phyloP scores from a whole-genome alignment of 169 alveolate genomes.

The Hammondia hammondi region DNA sequence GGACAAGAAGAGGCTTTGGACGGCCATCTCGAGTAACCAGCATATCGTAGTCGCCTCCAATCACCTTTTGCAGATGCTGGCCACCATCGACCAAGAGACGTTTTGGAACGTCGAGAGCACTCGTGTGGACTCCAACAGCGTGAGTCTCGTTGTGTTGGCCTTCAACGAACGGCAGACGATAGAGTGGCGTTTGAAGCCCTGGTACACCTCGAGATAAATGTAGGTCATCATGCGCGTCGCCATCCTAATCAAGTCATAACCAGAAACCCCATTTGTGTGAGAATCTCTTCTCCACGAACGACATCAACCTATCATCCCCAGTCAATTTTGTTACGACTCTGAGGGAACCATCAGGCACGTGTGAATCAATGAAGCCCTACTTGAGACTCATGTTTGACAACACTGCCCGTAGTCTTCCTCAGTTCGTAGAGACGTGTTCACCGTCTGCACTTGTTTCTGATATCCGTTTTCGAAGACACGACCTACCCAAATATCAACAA shows the following conservation, averaged over 20 bases:
- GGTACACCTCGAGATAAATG: conserved; percentile 51
- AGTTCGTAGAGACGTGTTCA: too few relatives aligned
- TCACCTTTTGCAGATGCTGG: not conserved
- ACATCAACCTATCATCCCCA: not conserved
- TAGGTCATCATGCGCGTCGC: conserved; percentile 51
- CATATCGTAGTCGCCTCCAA: conserved; percentile 54
- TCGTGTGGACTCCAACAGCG: conserved; percentile 54
- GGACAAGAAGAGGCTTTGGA: conserved; percentile 63
- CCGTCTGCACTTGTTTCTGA: not conserved
- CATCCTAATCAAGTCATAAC: conserved; percentile 24
- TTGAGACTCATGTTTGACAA: too few relatives aligned
- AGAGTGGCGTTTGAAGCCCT: conserved; percentile 60
- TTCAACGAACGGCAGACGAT: conserved; percentile 63
- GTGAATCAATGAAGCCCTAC: not conserved
- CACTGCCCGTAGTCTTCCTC: not conserved
- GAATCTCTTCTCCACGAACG: not conserved
- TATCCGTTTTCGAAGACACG: not conserved
- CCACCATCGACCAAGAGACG: conserved; percentile 50
- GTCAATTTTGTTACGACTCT: not conserved
- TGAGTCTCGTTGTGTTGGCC: conserved; percentile 69
- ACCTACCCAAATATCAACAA: conserved; percentile 62
- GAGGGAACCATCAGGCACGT: not conserved
- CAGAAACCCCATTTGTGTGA: not conserved
- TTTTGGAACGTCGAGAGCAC: conserved; percentile 17
- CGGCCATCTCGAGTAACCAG: conserved; percentile 56